Conservation (phyloP, 768 basidiomycete genomes). For the Mycena indigotica region DNA sequence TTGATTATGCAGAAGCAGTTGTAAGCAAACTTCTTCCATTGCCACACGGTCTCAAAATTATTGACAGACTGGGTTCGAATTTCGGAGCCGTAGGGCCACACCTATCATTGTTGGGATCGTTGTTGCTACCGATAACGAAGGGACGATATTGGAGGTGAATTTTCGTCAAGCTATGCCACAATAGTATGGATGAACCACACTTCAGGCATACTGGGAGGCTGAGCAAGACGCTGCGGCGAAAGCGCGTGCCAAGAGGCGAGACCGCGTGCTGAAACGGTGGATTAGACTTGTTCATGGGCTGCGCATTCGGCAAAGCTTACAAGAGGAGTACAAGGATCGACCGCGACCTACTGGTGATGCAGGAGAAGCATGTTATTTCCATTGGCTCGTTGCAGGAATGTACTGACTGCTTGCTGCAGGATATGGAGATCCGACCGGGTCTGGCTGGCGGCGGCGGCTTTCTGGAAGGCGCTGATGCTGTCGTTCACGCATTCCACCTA, state of each 20-base stretch:
- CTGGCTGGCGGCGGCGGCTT: conserved; percentile 51
- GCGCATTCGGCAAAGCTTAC: conserved; percentile 79
- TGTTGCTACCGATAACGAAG: conserved; percentile 79
- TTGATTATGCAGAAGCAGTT: conserved; percentile 94
- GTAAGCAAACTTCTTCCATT: conserved; percentile 47
- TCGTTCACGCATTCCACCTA: conserved; percentile 72
- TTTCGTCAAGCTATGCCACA: too few relatives aligned
- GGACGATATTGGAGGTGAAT: conserved; percentile 71
- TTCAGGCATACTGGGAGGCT: conserved; percentile 83
- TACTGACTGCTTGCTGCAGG: neutral
- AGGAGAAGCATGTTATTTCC: conserved; percentile 18
- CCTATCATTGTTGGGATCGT: conserved; percentile 88
- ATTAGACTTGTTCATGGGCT: conserved; percentile 84
- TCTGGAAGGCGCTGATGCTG: conserved; percentile 67
- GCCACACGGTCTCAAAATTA: neutral
- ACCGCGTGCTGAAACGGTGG: conserved; percentile 87
- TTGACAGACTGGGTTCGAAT: conserved; percentile 89
- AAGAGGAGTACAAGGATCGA: conserved; percentile 65
- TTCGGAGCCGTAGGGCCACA: conserved; percentile 86
- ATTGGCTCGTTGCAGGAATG: neutral
- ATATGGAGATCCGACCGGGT: conserved; percentile 16
- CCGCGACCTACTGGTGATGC: conserved; percentile 19
- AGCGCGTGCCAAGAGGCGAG: conserved; percentile 72
- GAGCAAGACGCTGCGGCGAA: conserved; percentile 79
- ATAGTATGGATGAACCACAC: conserved; percentile 6